Base-by-base conservation (phyloP, 345 rosid genomes). In the Clarkia xantiana region DNA sequence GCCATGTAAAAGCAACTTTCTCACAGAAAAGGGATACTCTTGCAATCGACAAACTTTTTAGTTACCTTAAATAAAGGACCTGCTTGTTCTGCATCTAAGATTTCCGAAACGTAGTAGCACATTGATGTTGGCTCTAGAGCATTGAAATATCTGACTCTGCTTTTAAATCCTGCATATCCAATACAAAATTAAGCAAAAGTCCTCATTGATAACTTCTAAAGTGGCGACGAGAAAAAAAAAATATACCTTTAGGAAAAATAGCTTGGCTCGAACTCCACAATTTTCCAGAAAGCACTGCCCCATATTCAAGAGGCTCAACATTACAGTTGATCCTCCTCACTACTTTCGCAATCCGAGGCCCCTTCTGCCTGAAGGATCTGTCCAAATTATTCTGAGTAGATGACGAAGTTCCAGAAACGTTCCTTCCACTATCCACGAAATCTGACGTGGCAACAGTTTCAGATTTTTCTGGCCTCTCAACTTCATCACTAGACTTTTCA, bases 311-410 rank as follows among this genome's bases (percentile, higher is more conserved):
- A 56, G 88, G 82, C 75, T 82, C 95, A 52, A 84, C 96, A 67
- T 68, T 84, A 75, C 99, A 84, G 57, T 74, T 93, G 73, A 93
- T 87, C 68, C 99, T 82, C 58, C 99, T 70, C 60, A 86, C 96
- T 13, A 93, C 84, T 84, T 87, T 93, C 11, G 99, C 99, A 63
- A 93, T 84, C 34, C 99, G 96, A 17, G 99, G 99, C 59, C 99
- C 99, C 67, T 83, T 91, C 63, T 82, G 96, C 64, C 96, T 82
- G 59, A 65, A 62, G 66, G 61, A 54, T 62, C 77, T 76, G 56
- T 86, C 96, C 60, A 77, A 57, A 73, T 76, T 91, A 68, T 65
- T 81, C 42, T 81, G 93, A 40, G 81, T 67, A 68, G 75, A 75
- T 61, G 89, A 65, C 12, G 77, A 65, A 49, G 69, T 72, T 41